Evolutionary conservation across 306 rosid species (phyloP).

Genomic region (Trifolium pratense): DNA sequence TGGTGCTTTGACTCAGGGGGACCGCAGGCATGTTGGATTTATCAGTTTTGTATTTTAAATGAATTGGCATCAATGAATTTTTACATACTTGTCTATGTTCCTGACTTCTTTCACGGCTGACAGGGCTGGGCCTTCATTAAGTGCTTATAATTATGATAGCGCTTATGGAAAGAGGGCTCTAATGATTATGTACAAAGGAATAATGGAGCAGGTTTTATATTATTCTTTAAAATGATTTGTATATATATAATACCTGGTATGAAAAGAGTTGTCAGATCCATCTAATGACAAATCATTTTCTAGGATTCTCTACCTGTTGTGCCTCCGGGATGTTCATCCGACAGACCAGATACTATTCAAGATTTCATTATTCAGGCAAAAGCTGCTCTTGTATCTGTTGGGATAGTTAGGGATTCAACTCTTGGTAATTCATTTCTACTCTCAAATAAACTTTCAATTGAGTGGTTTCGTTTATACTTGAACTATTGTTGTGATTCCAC

Average conservation of each 20-base stretch:
- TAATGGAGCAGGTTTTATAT: slow-evolving; percentile 86
- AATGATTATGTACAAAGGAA: slow-evolving; percentile 87
- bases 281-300: slow-evolving; percentile 47
- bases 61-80: slow-evolving; percentile 31
- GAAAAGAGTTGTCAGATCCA: slow-evolving; percentile 15
- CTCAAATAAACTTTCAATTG: not conserved
- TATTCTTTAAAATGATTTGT: slow-evolving; percentile 2
- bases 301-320: slow-evolving; percentile 90
- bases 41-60: slow-evolving; percentile 32
- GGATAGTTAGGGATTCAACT: slow-evolving; percentile 80
- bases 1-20: slow-evolving; percentile 99
- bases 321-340: slow-evolving; percentile 92
- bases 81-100: slow-evolving; percentile 40
- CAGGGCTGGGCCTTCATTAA: slow-evolving; percentile 95
- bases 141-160: slow-evolving; percentile 95
- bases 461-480: slow-evolving; percentile 21
- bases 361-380: slow-evolving; percentile 80
- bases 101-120: slow-evolving; percentile 47
- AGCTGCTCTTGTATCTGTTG: slow-evolving; percentile 91
- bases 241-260: too few species aligned
- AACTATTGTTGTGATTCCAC: not conserved
- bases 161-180: slow-evolving; percentile 90
- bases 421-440: slow-evolving; percentile 56
- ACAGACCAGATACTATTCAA: slow-evolving; percentile 68
- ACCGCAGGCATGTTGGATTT: slow-evolving; percentile 78